phyloP scores from a whole-genome alignment of 2,329 filamentous ascomycete species.

The Pseudogymnoascus sp. region DNA sequence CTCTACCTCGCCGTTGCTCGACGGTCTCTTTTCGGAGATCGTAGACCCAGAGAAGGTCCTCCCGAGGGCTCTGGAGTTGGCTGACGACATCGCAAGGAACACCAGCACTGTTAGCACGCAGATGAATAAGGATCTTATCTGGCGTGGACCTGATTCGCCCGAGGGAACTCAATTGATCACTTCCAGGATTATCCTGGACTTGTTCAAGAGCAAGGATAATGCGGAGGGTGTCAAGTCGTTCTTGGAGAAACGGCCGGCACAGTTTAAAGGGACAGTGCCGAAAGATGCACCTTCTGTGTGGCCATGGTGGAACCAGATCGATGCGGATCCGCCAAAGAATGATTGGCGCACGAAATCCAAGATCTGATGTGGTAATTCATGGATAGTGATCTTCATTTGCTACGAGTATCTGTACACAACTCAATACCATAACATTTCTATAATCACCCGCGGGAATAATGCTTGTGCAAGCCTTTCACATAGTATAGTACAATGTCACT shows the following conservation, averaged over 20 bases:
- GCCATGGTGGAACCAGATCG: slow-evolving; percentile 52
- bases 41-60: slow-evolving; percentile 52
- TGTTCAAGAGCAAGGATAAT: slow-evolving; percentile 49
- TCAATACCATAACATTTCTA: neutral
- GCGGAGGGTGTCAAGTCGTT: slow-evolving; percentile 52
- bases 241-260: slow-evolving; percentile 49
- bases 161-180: slow-evolving; percentile 65
- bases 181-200: slow-evolving; percentile 51
- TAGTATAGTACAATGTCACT: slow-evolving; percentile 12
- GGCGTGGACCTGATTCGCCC: slow-evolving; percentile 43
- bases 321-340: slow-evolving; percentile 30
- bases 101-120: slow-evolving; percentile 53
- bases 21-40: slow-evolving; percentile 57
- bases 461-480: neutral
- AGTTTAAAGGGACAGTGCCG: slow-evolving; percentile 48
- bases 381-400: neutral
- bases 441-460: neutral
- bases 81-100: slow-evolving; percentile 55
- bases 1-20: slow-evolving; percentile 40
- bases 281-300: slow-evolving; percentile 45
- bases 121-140: slow-evolving; percentile 64
- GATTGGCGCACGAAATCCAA: slow-evolving; percentile 18
- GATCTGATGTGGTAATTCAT: slow-evolving; percentile 11
- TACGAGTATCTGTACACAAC: neutral
- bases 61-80: slow-evolving; percentile 53